These are phyloP conservation scores for Hanseniaspora osmophila DNA, from an alignment of 805 yeast species.

Conservation along the genomic window DNA sequence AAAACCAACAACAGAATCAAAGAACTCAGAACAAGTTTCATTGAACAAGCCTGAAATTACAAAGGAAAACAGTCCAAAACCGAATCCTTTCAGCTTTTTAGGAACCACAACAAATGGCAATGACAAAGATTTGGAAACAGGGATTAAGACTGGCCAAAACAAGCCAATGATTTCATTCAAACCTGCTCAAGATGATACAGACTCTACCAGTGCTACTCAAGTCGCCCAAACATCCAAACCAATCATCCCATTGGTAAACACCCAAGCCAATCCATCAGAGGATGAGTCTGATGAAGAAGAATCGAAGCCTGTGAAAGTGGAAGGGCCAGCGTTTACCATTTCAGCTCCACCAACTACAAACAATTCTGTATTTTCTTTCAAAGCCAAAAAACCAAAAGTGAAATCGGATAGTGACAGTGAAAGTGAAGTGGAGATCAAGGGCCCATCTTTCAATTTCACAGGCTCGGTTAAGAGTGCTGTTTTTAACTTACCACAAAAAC, in stretches of 20 bases:
- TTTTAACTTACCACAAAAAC: constrained; percentile 17
- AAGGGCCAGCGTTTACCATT: constrained; percentile 57
- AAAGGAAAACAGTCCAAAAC: too few species aligned
- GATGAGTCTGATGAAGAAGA: constrained; percentile 26
- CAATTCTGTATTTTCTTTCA: constrained; percentile 37
- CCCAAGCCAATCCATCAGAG: constrained; percentile 3
- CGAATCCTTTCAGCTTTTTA: too few species aligned
- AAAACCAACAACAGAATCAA: background rate
- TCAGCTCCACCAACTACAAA: constrained; percentile 33
- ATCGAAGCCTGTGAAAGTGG: constrained; percentile 49
- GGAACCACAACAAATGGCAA: too few species aligned
- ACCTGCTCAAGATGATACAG: too few species aligned
- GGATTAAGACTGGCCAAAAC: too few species aligned
- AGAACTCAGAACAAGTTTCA: too few species aligned
- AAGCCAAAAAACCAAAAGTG: constrained; percentile 13
- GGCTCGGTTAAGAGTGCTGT: constrained; percentile 23
- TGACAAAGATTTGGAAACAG: too few species aligned
- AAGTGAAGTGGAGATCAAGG: constrained; percentile 21
- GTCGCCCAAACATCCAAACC: background rate
- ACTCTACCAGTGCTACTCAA: too few species aligned
- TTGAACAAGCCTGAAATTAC: too few species aligned
- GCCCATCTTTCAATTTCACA: constrained; percentile 28
- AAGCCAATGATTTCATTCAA: too few species aligned
- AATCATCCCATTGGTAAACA: constrained; percentile 6
- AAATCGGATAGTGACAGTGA: constrained; percentile 20